These are phyloP conservation scores for Penicillium italicum DNA, from an alignment of 2,329 filamentous ascomycete species.

Conservation along the genomic window DNA sequence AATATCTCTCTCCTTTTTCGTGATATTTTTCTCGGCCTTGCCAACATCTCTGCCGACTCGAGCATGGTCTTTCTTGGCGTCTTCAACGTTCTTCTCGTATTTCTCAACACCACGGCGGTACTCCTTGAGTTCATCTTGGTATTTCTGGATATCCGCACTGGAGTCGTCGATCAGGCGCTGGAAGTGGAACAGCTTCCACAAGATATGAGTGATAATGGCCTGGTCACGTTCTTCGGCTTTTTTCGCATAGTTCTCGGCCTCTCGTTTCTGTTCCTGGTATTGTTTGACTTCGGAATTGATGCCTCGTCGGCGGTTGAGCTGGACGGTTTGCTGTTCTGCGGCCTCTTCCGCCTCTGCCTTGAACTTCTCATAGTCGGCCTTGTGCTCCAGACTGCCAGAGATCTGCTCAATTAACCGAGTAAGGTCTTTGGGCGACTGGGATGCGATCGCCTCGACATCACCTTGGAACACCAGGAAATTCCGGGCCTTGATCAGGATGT, in stretches of 20 bases:
- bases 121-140: conserved; percentile 93
- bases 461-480: conserved; percentile 99
- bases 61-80: conserved; percentile 78
- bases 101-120: conserved; percentile 82
- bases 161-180: conserved; percentile 92
- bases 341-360: conserved; percentile 83
- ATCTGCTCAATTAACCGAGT: conserved; percentile 96
- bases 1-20: conserved; percentile 77
- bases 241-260: conserved; percentile 87
- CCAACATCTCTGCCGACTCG: conserved; percentile 70
- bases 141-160: conserved; percentile 81
- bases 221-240: conserved; percentile 88
- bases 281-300: conserved; percentile 98
- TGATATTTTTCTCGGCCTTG: conserved; percentile 81
- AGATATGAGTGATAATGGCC: conserved; percentile 84
- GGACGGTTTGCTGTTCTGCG: conserved; percentile 80
- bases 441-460: conserved; percentile 94
- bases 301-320: conserved; percentile 81
- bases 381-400: conserved; percentile 91
- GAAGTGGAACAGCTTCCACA: conserved; percentile 97
- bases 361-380: conserved; percentile 87
- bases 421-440: conserved; percentile 88
- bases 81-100: conserved; percentile 74
- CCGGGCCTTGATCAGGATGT: conserved; percentile 94
- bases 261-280: conserved; percentile 93